phyloP scores from a whole-genome alignment of 176 grass and related monocot species.

The Puya raimondii region DNA sequence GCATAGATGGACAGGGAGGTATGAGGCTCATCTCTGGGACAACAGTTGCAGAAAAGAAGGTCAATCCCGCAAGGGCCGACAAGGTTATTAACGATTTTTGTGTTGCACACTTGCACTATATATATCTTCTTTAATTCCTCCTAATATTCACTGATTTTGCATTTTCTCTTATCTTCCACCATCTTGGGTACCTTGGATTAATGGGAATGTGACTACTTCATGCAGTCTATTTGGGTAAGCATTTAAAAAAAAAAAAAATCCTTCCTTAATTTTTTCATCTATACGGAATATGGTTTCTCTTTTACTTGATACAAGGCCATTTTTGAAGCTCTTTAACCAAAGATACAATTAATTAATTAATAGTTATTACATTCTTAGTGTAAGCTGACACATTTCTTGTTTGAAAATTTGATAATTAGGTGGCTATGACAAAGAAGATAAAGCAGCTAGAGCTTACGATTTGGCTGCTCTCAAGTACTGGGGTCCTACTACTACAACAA shows the following conservation, averaged over 20 bases:
- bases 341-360: no score
- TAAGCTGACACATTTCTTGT: not conserved
- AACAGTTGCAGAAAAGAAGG: conserved; percentile 99
- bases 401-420: conserved; percentile 32
- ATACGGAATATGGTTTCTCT: no score
- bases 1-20: conserved; percentile 98
- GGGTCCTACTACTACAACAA: conserved; percentile 85
- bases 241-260: no score
- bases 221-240: conserved; percentile 87
- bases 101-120: not conserved
- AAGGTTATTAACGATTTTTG: conserved; percentile 35
- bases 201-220: not conserved
- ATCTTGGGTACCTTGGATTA: not conserved
- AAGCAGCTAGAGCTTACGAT: conserved; percentile 96
- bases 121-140: not conserved
- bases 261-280: no score
- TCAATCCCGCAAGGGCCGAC: conserved; percentile 90
- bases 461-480: conserved; percentile 98
- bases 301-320: no score
- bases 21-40: conserved; percentile 97
- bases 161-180: no score
- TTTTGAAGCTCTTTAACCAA: no score
- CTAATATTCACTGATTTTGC: not conserved
- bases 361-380: not conserved
- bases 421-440: conserved; percentile 99